phyloP scores from a whole-genome alignment of 805 yeast genomes.

The Cephaloascus fragrans region DNA sequence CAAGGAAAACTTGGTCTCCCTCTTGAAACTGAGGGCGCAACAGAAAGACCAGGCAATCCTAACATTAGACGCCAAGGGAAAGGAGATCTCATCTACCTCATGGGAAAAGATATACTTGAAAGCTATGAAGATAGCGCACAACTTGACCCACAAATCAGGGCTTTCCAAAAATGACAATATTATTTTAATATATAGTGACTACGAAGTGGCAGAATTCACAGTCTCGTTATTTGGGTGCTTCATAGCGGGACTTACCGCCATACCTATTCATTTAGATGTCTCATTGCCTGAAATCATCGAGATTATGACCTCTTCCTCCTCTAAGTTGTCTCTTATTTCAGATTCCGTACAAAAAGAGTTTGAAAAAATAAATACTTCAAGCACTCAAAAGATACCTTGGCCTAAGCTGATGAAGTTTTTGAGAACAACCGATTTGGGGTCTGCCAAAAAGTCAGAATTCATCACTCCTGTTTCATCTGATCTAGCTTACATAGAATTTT shows the following conservation, averaged over 20 bases:
- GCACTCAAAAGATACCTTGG: constrained; percentile 45
- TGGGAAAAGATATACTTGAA: constrained; percentile 85
- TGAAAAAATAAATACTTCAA: constrained; percentile 43
- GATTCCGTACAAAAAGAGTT: constrained; percentile 69
- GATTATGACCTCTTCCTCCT: constrained; percentile 63
- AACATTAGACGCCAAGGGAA: constrained; percentile 69
- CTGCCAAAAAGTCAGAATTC: constrained; percentile 28
- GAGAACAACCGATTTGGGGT: constrained; percentile 85
- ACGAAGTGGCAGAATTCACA: constrained; percentile 77
- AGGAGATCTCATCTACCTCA: constrained; percentile 62
- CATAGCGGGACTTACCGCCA: constrained; percentile 88
- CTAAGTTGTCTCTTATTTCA: constrained; percentile 72
- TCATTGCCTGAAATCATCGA: constrained; percentile 60
- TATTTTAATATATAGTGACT: constrained; percentile 70
- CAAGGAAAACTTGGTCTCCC: constrained; percentile 54
- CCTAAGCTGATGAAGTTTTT: constrained; percentile 67
- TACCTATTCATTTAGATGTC: constrained; percentile 75
- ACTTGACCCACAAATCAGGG: constrained; percentile 62
- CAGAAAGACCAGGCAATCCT: constrained; percentile 66
- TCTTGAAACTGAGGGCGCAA: constrained; percentile 64
- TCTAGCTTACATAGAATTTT: constrained; percentile 87
- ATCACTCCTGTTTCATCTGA: constrained; percentile 22
- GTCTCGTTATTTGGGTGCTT: constrained; percentile 87
- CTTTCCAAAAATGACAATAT: constrained; percentile 78
- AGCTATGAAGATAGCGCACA: constrained; percentile 84